phyloP scores from a whole-genome alignment of 2,329 filamentous ascomycete genomes.

The Penicillium sp. region DNA sequence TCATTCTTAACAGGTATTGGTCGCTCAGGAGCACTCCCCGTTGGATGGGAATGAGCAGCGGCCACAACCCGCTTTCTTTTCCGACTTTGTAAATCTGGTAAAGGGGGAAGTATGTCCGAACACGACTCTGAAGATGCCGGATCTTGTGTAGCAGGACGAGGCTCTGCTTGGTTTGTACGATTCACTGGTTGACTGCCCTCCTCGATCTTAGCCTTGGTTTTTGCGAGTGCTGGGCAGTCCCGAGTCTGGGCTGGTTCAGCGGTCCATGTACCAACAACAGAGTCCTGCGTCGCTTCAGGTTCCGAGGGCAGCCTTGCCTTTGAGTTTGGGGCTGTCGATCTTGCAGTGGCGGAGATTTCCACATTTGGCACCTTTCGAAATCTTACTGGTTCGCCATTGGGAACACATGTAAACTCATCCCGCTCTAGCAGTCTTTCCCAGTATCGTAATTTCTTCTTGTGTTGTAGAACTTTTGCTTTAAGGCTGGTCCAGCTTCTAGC shows the following conservation, averaged over 20 bases:
- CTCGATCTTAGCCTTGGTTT: constrained; percentile 1
- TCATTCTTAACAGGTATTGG: constrained; percentile 36
- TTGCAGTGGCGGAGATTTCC: neutral
- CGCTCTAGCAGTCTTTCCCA: constrained; percentile 29
- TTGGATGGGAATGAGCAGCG: neutral
- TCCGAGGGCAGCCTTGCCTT: neutral
- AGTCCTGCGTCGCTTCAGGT: neutral
- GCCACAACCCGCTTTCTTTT: constrained; percentile 21
- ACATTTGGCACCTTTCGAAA: constrained; percentile 26
- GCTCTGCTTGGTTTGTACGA: constrained; percentile 6
- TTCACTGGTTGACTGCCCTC: constrained; percentile 1
- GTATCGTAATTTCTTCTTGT: constrained; percentile 31
- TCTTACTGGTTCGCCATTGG: constrained; percentile 25
- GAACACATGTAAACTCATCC: constrained; percentile 29
- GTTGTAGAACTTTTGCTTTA: constrained; percentile 29
- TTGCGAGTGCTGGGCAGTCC: neutral
- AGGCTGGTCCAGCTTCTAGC: constrained; percentile 27
- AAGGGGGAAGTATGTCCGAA: constrained; percentile 1
- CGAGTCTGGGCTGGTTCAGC: neutral
- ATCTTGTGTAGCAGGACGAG: constrained; percentile 6
- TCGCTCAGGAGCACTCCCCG: constrained; percentile 10
- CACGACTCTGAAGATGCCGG: constrained; percentile 4
- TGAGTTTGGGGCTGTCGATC: neutral
- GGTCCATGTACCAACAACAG: neutral
- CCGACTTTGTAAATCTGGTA: constrained; percentile 11